These are phyloP conservation scores for Kwoniella heveanensis DNA, from an alignment of 768 basidiomycete species.

Conservation along the genomic window DNA sequence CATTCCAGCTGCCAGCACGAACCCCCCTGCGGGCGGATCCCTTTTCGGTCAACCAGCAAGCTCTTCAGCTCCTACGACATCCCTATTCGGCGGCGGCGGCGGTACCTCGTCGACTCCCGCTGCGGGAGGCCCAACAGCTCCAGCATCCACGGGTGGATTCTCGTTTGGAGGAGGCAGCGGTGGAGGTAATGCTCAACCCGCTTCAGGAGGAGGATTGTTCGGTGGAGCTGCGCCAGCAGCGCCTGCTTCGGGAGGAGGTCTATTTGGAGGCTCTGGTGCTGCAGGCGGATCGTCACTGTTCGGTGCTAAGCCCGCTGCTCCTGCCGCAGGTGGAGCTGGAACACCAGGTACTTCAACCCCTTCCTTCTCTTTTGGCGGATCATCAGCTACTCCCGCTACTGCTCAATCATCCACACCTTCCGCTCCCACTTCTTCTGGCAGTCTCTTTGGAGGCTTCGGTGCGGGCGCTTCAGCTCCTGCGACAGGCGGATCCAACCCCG, in stretches of 20 bases:
- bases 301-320: conserved; percentile 18
- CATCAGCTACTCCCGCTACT: conserved; percentile 3
- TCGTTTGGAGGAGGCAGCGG: conserved; percentile 25
- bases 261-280: conserved; percentile 28
- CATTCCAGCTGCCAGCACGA: conserved; percentile 19
- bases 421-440: conserved; percentile 21
- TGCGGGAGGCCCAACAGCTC: conserved; percentile 1
- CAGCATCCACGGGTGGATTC: conserved; percentile 12
- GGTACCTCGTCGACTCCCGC: not conserved
- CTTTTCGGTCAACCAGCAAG: conserved; percentile 25
- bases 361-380: conserved; percentile 24
- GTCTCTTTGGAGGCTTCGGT: conserved; percentile 35
- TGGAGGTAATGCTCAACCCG: conserved; percentile 15
- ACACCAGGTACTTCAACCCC: conserved; percentile 17
- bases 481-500: conserved; percentile 10
- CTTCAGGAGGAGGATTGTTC: conserved; percentile 19
- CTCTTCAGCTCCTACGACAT: conserved; percentile 15
- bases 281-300: conserved; percentile 22
- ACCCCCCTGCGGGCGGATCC: conserved; percentile 27
- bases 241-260: conserved; percentile 14
- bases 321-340: not conserved
- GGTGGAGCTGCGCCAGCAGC: conserved; percentile 12
- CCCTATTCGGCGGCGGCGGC: conserved; percentile 21
- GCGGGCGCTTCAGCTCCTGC: conserved; percentile 1
- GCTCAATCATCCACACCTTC: conserved; percentile 18